These are phyloP conservation scores for Aspergillus novoparasiticus DNA, from an alignment of 2,329 filamentous ascomycete species.

Conservation along the genomic window DNA sequence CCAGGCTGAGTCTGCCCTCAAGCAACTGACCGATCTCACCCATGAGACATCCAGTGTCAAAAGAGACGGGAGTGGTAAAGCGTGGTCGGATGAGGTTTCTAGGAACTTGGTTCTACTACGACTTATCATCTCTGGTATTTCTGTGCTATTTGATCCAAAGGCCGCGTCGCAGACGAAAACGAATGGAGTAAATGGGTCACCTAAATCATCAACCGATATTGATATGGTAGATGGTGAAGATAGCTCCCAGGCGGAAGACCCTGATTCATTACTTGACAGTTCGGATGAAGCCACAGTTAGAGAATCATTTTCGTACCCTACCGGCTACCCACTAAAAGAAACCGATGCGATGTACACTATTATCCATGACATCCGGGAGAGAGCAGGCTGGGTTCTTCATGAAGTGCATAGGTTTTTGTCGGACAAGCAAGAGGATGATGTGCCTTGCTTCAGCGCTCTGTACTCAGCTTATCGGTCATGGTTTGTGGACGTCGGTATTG, in stretches of 20 bases:
- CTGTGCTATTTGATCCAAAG: slow-evolving; percentile 82
- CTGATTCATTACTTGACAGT: slow-evolving; percentile 56
- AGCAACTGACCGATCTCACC: slow-evolving; percentile 76
- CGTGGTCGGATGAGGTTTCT: slow-evolving; percentile 97
- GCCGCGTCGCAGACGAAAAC: slow-evolving; percentile 61
- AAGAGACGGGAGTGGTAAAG: slow-evolving; percentile 92
- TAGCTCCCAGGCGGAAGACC: slow-evolving; percentile 37
- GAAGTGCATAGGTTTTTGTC: slow-evolving; percentile 82
- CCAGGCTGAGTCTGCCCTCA: slow-evolving; percentile 75
- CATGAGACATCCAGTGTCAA: slow-evolving; percentile 79
- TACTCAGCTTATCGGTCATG: slow-evolving; percentile 92
- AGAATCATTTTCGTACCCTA: slow-evolving; percentile 84
- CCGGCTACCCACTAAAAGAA: slow-evolving; percentile 76
- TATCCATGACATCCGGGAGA: slow-evolving; percentile 79
- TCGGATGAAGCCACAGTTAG: slow-evolving; percentile 66
- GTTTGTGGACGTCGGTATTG: slow-evolving; percentile 97
- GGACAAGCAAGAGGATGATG: slow-evolving; percentile 87
- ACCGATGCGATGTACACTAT: slow-evolving; percentile 68
- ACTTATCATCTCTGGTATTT: slow-evolving; percentile 87
- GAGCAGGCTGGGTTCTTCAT: slow-evolving; percentile 78
- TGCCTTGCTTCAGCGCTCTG: slow-evolving; percentile 88
- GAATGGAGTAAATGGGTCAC: slow-evolving; percentile 43
- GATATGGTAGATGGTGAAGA: slow-evolving; percentile 50
- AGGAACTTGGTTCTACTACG: slow-evolving; percentile 84
- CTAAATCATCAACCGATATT: slow-evolving; percentile 41